A percentile compares a stretch with the other conserved stretches of the same genome.
Conservation (phyloP, 2,329 filamentous ascomycete species). For the Alternaria novae-zelandiae region DNA sequence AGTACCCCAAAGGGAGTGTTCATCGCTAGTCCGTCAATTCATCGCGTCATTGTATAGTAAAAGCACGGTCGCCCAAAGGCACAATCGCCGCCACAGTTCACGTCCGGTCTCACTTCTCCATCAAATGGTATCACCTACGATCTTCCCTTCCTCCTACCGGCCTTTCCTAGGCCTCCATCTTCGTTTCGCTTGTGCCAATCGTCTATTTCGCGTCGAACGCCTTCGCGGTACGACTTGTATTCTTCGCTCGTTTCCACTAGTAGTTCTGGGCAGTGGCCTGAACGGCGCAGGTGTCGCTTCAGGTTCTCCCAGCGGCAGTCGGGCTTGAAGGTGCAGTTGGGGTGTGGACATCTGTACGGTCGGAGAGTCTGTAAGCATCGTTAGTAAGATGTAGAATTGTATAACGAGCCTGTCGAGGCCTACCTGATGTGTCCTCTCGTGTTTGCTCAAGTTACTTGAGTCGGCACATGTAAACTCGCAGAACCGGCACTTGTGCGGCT, state of each 20-base stretch:
- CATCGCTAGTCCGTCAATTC: background rate
- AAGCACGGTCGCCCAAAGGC: background rate
- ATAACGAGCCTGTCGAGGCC: background rate
- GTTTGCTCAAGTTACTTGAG: constrained; percentile 46
- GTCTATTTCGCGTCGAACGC: constrained; percentile 40
- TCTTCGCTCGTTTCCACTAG: constrained; percentile 42
- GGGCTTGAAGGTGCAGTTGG: constrained; percentile 46
- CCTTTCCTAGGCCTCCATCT: constrained; percentile 25
- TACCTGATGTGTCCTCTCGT: constrained; percentile 47
- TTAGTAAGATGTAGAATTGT: background rate
- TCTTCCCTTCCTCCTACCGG: constrained; percentile 29
- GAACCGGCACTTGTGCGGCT: constrained; percentile 47
- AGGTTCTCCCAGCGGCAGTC: constrained; percentile 50
- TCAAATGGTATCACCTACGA: background rate
- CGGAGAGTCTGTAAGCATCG: constrained; percentile 34
- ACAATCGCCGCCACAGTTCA: background rate
- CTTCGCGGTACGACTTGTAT: constrained; percentile 43
- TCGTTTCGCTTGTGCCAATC: constrained; percentile 42
- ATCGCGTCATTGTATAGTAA: background rate
- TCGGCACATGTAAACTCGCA: constrained; percentile 50
- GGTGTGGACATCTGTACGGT: constrained; percentile 46
- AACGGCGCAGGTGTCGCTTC: constrained; percentile 47
- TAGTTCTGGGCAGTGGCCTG: constrained; percentile 44
- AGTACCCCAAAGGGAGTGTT: background rate
- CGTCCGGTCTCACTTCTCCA: background rate